phyloP scores from a whole-genome alignment of 805 yeast genomes.

The Metschnikowia bowlesiae region DNA sequence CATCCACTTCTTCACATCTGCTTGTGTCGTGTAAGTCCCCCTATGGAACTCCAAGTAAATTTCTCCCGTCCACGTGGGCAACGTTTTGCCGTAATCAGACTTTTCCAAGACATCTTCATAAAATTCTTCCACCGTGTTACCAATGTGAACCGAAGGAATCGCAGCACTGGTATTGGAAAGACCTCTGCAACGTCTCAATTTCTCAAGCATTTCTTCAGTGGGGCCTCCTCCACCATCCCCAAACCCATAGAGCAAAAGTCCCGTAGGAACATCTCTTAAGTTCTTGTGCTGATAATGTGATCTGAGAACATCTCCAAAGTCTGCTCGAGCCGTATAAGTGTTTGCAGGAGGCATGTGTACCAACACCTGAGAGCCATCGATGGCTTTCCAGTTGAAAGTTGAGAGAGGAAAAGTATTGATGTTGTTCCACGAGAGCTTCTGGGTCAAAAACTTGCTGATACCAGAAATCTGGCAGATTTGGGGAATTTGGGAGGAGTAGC shows the following conservation, averaged over 20 bases:
- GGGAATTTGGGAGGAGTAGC: conserved; percentile 92
- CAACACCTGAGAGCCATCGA: conserved; percentile 89
- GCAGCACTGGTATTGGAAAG: conserved; percentile 73
- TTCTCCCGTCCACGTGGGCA: conserved; percentile 93
- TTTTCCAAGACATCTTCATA: conserved; percentile 59
- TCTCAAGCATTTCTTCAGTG: conserved; percentile 87
- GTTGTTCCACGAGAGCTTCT: conserved; percentile 94
- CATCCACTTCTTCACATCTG: conserved; percentile 76
- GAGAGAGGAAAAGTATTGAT: conserved; percentile 85
- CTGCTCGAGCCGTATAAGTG: conserved; percentile 90
- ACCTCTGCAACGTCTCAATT: conserved; percentile 87
- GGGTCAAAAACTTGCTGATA: conserved; percentile 81
- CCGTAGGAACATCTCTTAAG: conserved; percentile 72
- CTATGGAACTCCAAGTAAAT: conserved; percentile 92
- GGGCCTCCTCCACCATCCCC: conserved; percentile 99
- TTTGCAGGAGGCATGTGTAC: conserved; percentile 98
- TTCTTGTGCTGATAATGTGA: conserved; percentile 80
- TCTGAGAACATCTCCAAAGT: conserved; percentile 87
- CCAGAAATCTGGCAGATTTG: conserved; percentile 88
- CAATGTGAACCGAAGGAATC: conserved; percentile 78
- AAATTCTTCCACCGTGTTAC: conserved; percentile 75
- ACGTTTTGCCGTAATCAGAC: conserved; percentile 59
- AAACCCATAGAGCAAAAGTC: conserved; percentile 79
- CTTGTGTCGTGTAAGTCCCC: conserved; percentile 95
- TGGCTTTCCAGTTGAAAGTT: conserved; percentile 92